Conservation (phyloP, 129 eudicot genomes). For the Artemisia argyi region DNA sequence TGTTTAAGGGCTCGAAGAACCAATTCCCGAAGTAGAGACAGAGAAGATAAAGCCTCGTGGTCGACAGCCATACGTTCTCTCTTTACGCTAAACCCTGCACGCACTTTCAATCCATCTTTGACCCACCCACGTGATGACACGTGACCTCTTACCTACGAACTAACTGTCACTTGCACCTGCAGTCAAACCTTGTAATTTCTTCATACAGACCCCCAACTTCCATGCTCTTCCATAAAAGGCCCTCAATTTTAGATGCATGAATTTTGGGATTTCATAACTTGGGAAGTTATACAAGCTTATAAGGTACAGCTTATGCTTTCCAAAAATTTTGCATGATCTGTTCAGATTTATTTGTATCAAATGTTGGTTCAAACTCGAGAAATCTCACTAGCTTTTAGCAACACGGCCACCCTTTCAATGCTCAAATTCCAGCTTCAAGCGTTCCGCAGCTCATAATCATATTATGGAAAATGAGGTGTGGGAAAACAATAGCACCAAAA, state of each 20-base stretch:
- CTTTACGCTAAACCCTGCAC: conserved; percentile 44
- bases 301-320: no score
- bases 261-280: no score
- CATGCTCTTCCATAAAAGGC: not conserved
- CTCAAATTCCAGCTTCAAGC: conserved; percentile 5
- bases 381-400: no score
- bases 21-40: conserved; percentile 26
- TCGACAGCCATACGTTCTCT: conserved; percentile 36
- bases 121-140: conserved; percentile 43
- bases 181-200: not conserved
- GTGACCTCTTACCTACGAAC: conserved; percentile 14
- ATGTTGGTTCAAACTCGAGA: no score
- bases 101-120: conserved; percentile 33
- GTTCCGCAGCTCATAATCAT: no score
- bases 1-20: conserved; percentile 37
- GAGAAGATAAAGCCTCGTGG: conserved; percentile 49
- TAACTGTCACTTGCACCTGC: conserved; percentile 1
- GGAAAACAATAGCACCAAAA: no score
- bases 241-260: not conserved
- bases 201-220: not conserved
- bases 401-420: not conserved
- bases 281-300: no score
- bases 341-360: no score
- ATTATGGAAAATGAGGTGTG: no score
- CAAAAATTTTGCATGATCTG: no score